Base-by-base conservation (phyloP, 2,329 filamentous ascomycete species). In the Keithomyces neogunnii region DNA sequence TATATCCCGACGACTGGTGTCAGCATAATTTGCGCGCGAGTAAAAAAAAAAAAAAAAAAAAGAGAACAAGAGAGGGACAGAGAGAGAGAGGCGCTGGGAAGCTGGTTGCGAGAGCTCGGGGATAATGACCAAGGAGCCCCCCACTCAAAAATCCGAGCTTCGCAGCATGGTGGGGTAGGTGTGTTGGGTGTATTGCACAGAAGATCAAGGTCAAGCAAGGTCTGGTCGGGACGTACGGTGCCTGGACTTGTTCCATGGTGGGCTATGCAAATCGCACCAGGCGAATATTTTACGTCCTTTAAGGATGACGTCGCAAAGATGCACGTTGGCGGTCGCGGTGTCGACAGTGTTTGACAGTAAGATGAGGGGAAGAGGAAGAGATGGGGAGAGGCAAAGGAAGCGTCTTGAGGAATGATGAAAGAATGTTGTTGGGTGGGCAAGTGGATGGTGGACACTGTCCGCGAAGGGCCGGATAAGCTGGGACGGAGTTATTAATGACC, bases 401-500 rank as follows among this genome's bases (percentile, higher is more conserved):
- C 31, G 48, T 45, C 45, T 48, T 28, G 42, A 45, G 42, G 38
- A 40, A 51, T 40, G 48, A 51, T 40, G 53, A 42, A 35, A 40
- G 32, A 47, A 38, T 53, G 52, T 43, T 29, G 50, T 19, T 19
- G 19, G 19, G 19, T 19, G 19, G 19, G 19, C 19, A 19, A 19
- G 19, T 19, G 47, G 52, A 31, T n/a, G 35, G 38, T 45, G 49
- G 40, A 47, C 40, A 35, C 45, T 40, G 52, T 29, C 36, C 26
- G 26, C 38, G 26, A 19, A 45, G 19, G 31, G 32, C 48, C 54
- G 50, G 51, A 56, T 51, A 51, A 53, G 53, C 53, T 56, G 55
- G 51, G 49, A 53, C 33, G 49, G 55, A 48, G 45, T 52, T 53
- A 56, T 42, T 53, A 51, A 56, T 56, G 54, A 50, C 54, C 50